Evolutionary conservation across 225 moss, liverwort and hornwort genomes (phyloP).

Genomic region (Physcomitrellopsis africana): DNA sequence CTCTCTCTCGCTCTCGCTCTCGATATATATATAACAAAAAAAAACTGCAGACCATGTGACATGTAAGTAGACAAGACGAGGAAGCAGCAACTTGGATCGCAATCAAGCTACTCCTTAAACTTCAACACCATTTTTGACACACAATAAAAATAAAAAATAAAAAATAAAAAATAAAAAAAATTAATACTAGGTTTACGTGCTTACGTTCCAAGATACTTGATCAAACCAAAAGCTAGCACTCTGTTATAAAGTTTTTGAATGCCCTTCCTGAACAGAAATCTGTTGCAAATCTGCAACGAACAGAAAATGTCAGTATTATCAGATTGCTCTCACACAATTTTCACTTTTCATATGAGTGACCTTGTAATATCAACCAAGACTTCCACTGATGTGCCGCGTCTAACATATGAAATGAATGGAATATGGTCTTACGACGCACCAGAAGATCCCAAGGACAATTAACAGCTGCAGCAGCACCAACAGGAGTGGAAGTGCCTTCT

Average conservation of each 20-base stretch:
- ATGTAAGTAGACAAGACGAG: background rate
- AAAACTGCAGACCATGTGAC: background rate
- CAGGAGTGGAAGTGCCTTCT: slow-evolving; percentile 52
- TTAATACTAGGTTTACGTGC: slow-evolving; percentile 5
- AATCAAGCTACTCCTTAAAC: slow-evolving; percentile 1
- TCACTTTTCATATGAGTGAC: background rate
- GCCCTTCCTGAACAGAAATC: slow-evolving; percentile 54
- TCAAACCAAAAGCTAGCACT: slow-evolving; percentile 56
- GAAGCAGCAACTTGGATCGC: background rate
- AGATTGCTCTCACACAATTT: background rate
- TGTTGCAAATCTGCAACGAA: slow-evolving; percentile 66
- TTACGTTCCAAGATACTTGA: slow-evolving; percentile 61
- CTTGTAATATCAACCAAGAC: background rate
- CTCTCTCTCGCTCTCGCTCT: too few relatives aligned
- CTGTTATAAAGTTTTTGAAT: slow-evolving; percentile 62
- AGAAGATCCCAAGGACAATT: slow-evolving; percentile 89
- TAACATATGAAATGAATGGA: background rate
- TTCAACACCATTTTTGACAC: background rate
- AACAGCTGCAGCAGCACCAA: slow-evolving; percentile 71
- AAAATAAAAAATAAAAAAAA: too few relatives aligned
- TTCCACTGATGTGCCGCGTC: background rate
- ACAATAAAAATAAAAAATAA: background rate
- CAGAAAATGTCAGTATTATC: background rate
- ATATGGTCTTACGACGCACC: slow-evolving; percentile 38
- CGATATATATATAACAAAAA: too few relatives aligned